phyloP scores from a whole-genome alignment of 2,329 filamentous ascomycete species.

The Fusarium torreyae region DNA sequence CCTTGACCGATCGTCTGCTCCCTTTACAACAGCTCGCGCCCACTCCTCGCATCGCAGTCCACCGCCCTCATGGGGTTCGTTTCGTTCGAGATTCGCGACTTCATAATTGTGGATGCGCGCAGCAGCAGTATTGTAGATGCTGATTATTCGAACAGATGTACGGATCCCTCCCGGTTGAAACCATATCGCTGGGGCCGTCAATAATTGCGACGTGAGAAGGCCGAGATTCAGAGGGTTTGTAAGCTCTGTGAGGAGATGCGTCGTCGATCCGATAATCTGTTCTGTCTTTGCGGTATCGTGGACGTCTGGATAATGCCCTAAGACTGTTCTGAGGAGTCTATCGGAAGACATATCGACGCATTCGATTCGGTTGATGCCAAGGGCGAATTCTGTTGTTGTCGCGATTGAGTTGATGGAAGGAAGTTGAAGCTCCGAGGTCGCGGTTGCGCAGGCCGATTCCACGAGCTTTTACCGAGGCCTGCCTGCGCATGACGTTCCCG shows the following conservation, averaged over 20 bases:
- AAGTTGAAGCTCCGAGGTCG: conserved; percentile 32
- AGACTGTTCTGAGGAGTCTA: conserved; percentile 75
- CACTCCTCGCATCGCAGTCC: conserved; percentile 67
- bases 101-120: conserved; percentile 67
- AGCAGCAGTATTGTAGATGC: conserved; percentile 79
- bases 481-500: conserved; percentile 48
- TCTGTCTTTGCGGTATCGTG: conserved; percentile 67
- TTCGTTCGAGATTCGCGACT: conserved; percentile 55
- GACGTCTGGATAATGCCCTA: conserved; percentile 71
- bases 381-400: conserved; percentile 4
- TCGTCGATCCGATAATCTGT: conserved; percentile 75
- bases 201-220: conserved; percentile 79
- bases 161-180: conserved; percentile 70
- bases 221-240: conserved; percentile 83
- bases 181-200: conserved; percentile 82
- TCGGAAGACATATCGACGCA: conserved; percentile 73
- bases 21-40: conserved; percentile 70
- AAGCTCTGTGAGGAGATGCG: conserved; percentile 77
- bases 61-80: conserved; percentile 56
- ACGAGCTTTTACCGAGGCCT: conserved; percentile 52
- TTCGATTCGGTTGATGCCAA: conserved; percentile 6
- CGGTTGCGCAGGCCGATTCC: conserved; percentile 39
- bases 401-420: conserved; percentile 20
- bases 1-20: conserved; percentile 70
- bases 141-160: conserved; percentile 76